Percentiles rank a stretch among this genome's conserved stretches.
Conservation (phyloP, 2,329 filamentous ascomycete species). For the Penicillium palitans region DNA sequence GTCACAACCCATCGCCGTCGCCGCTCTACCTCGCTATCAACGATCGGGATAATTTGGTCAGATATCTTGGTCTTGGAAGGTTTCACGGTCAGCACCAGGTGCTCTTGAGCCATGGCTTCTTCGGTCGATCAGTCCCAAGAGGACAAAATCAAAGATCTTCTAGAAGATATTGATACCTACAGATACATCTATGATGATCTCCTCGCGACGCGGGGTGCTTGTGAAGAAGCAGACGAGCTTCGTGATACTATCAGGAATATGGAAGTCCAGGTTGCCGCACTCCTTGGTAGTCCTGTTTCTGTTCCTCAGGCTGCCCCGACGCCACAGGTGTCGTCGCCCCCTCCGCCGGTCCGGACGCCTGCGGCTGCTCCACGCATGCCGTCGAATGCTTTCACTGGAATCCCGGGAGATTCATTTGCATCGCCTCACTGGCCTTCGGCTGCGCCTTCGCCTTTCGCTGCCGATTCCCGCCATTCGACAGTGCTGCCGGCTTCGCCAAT, state of each 20-base stretch:
- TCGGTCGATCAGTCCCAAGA: slow-evolving; percentile 22
- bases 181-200: slow-evolving; percentile 35
- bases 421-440: slow-evolving; percentile 18
- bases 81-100: not conserved
- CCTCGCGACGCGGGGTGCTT: slow-evolving; percentile 27
- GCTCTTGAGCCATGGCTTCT: slow-evolving; percentile 9
- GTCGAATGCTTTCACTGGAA: not conserved
- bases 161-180: slow-evolving; percentile 37
- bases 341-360: not conserved
- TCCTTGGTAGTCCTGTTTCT: slow-evolving; percentile 9
- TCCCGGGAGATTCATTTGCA: slow-evolving; percentile 2
- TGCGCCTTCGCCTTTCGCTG: slow-evolving; percentile 20
- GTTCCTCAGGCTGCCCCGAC: not conserved
- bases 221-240: slow-evolving; percentile 31
- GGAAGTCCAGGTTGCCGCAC: slow-evolving; percentile 27
- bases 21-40: not conserved
- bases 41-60: not conserved
- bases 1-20: not conserved
- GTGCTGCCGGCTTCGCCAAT: not conserved
- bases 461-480: not conserved
- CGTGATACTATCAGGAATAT: slow-evolving; percentile 26
- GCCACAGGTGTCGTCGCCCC: not conserved
- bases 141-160: slow-evolving; percentile 32
- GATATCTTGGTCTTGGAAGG: not conserved
- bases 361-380: not conserved